Conservation (phyloP, 768 basidiomycete species). For the Lactarius hatsudake region DNA sequence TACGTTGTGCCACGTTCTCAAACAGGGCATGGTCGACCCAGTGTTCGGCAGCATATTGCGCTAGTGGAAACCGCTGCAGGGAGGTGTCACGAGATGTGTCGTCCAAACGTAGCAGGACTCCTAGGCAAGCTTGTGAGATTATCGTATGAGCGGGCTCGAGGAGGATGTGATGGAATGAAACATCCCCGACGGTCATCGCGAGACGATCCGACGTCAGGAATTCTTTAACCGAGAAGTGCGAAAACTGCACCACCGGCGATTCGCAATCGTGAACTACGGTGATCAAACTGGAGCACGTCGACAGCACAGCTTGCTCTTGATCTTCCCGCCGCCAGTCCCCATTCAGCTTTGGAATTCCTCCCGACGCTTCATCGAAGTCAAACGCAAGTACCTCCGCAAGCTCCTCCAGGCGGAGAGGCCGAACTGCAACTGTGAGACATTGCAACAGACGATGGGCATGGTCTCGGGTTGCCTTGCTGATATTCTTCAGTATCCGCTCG, state of each 20-base stretch:
- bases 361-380: not conserved
- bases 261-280: not conserved
- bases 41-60: not conserved
- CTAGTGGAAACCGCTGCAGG: not conserved
- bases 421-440: not conserved
- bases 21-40: not conserved
- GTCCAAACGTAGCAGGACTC: not conserved
- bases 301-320: not conserved
- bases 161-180: not conserved
- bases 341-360: not conserved
- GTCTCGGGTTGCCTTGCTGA: not conserved
- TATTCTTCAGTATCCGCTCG: not conserved
- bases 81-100: not conserved
- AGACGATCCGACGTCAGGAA: not conserved
- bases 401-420: not conserved
- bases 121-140: not conserved
- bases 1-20: not conserved
- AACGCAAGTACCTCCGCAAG: slow-evolving; percentile 2
- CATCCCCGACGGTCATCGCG: not conserved
- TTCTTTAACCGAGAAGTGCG: slow-evolving; percentile 1
- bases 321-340: not conserved
- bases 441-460: not conserved
- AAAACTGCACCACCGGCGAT: not conserved
- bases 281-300: slow-evolving; percentile 1
- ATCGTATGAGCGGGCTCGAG: not conserved